A percentile compares a stretch with the other conserved stretches of the same genome.
Conservation (phyloP, 805 yeast genomes). For the Schizosaccharomyces cryophilus region DNA sequence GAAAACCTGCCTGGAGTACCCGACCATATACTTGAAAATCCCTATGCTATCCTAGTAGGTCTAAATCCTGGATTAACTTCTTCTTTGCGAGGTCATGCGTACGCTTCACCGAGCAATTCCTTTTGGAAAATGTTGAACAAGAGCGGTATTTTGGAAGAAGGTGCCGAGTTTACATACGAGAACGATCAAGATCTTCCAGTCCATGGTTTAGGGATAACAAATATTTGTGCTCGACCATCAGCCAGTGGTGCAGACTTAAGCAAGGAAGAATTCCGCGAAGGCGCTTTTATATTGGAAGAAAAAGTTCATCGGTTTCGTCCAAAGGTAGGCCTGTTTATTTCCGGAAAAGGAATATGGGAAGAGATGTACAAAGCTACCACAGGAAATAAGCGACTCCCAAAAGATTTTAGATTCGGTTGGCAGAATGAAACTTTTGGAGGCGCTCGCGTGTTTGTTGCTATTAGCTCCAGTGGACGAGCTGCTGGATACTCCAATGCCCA, state of each 20-base stretch:
- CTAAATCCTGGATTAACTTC: constrained; percentile 50
- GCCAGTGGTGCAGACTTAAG: constrained; percentile 30
- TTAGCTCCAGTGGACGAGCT: constrained; percentile 53
- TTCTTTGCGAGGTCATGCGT: constrained; percentile 37
- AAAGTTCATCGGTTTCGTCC: constrained; percentile 22
- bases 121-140: constrained; percentile 44
- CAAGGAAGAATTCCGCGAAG: constrained; percentile 25
- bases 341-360: constrained; percentile 63
- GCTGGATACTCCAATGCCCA: constrained; percentile 22
- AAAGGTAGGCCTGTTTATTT: constrained; percentile 23
- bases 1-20: neutral
- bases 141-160: constrained; percentile 19
- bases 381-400: constrained; percentile 11
- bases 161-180: neutral
- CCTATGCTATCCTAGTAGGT: constrained; percentile 30
- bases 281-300: constrained; percentile 27
- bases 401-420: constrained; percentile 31
- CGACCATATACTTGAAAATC: neutral
- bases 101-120: constrained; percentile 42
- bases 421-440: constrained; percentile 13
- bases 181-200: constrained; percentile 18
- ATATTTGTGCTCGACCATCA: constrained; percentile 41
- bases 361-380: constrained; percentile 19
- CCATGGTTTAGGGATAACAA: constrained; percentile 40
- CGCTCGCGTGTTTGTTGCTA: constrained; percentile 30